These are phyloP conservation scores for Cladosporium sp. DNA, from an alignment of 2,329 filamentous ascomycete species.

Conservation along the genomic window DNA sequence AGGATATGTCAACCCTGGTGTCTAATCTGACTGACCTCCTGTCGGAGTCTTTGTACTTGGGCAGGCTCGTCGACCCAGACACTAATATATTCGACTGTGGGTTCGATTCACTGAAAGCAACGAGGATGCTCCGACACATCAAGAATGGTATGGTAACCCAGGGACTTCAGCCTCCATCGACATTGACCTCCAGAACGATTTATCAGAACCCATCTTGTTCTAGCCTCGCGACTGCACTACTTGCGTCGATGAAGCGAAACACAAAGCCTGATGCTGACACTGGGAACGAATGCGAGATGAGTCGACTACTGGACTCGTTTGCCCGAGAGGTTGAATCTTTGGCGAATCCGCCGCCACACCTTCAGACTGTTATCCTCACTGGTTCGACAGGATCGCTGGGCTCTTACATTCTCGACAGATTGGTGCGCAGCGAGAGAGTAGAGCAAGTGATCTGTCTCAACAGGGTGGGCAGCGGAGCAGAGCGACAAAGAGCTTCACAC, in stretches of 20 bases:
- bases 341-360: not conserved
- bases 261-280: not conserved
- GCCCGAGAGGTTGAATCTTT: not conserved
- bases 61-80: not conserved
- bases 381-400: conserved; percentile 42
- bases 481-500: conserved; percentile 30
- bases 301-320: not conserved
- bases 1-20: not conserved
- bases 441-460: conserved; percentile 38
- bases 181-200: conserved; percentile 50
- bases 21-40: not conserved
- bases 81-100: conserved; percentile 4
- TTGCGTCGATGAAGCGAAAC: not conserved
- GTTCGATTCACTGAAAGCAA: conserved; percentile 6
- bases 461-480: conserved; percentile 27
- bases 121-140: not conserved
- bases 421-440: conserved; percentile 33
- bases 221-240: not conserved
- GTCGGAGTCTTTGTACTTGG: not conserved
- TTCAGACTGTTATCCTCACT: conserved; percentile 37
- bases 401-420: conserved; percentile 36
- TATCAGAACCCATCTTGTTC: conserved; percentile 40
- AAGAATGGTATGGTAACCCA: conserved; percentile 25
- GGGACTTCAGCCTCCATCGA: conserved; percentile 48
- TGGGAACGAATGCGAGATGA: not conserved